These are phyloP conservation scores for Diplocarpon mali DNA, from an alignment of 2,329 filamentous ascomycete species.

Conservation along the genomic window DNA sequence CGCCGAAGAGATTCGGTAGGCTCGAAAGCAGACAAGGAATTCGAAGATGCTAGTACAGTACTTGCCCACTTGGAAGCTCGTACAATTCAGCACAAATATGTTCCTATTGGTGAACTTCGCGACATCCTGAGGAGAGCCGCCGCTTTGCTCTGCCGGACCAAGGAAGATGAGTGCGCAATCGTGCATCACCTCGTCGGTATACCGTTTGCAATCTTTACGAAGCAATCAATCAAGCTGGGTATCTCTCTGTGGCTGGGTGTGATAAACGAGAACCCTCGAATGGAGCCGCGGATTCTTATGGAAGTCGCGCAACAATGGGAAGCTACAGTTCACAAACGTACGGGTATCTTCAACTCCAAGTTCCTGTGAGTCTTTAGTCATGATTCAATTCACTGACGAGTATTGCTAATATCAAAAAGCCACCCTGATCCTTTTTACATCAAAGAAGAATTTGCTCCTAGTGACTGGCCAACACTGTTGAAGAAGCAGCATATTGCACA, in stretches of 20 bases:
- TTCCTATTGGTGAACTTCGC: constrained; percentile 64
- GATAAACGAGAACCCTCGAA: constrained; percentile 85
- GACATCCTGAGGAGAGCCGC: constrained; percentile 78
- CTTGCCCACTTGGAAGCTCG: constrained; percentile 64
- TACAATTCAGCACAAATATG: constrained; percentile 55
- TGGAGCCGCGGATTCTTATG: constrained; percentile 75
- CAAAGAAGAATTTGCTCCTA: constrained; percentile 86
- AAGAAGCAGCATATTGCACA: constrained; percentile 71
- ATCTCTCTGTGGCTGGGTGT: constrained; percentile 94
- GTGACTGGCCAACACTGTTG: constrained; percentile 63
- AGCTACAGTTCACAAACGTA: constrained; percentile 60
- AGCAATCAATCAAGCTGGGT: constrained; percentile 89
- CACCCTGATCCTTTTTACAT: constrained; percentile 83
- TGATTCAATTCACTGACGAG: background rate
- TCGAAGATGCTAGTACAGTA: constrained; percentile 49
- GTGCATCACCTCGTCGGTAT: constrained; percentile 84
- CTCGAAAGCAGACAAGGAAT: constrained; percentile 42
- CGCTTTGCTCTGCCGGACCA: constrained; percentile 70
- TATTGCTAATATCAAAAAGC: constrained; percentile 30
- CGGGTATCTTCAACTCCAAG: constrained; percentile 68
- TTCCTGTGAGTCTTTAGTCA: constrained; percentile 42
- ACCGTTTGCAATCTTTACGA: constrained; percentile 86
- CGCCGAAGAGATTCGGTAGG: constrained; percentile 31
- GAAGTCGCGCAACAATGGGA: constrained; percentile 92
- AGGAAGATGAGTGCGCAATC: constrained; percentile 65